Conservation (phyloP, 169 alveolate species). For the Plasmodium malariae region DNA sequence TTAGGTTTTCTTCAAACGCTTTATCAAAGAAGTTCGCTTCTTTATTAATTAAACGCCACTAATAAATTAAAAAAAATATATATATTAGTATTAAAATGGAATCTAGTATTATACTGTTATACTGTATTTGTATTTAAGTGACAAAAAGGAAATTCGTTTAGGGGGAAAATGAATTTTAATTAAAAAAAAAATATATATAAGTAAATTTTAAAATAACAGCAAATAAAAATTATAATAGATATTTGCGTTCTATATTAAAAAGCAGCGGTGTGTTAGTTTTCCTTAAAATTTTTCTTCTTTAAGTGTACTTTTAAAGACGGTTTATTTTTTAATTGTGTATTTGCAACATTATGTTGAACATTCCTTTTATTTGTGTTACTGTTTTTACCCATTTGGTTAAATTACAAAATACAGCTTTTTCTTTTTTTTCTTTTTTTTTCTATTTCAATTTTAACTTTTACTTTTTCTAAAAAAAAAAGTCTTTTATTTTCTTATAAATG, state of each 20-base stretch:
- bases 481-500: conserved; percentile 35
- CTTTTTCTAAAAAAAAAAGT: too few species aligned
- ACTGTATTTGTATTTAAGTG: neutral
- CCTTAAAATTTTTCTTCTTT: conserved; percentile 30
- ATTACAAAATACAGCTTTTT: conserved; percentile 1
- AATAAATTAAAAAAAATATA: conserved; percentile 21
- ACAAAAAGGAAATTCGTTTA: neutral
- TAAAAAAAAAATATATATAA: too few species aligned
- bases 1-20: conserved; percentile 74
- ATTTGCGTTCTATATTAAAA: neutral
- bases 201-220: conserved; percentile 3
- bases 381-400: conserved; percentile 61
- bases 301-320: conserved; percentile 56
- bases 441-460: too few species aligned
- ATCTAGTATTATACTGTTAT: neutral
- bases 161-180: neutral
- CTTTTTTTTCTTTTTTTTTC: conserved; percentile 9
- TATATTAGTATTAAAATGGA: neutral
- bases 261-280: conserved; percentile 9
- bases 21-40: conserved; percentile 66
- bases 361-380: conserved; percentile 30
- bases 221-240: neutral
- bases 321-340: conserved; percentile 45
- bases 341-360: conserved; percentile 42
- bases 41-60: conserved; percentile 75